Evolutionary conservation across 2,329 filamentous ascomycete species (phyloP).

Genomic region (Dactylellina sp.): DNA sequence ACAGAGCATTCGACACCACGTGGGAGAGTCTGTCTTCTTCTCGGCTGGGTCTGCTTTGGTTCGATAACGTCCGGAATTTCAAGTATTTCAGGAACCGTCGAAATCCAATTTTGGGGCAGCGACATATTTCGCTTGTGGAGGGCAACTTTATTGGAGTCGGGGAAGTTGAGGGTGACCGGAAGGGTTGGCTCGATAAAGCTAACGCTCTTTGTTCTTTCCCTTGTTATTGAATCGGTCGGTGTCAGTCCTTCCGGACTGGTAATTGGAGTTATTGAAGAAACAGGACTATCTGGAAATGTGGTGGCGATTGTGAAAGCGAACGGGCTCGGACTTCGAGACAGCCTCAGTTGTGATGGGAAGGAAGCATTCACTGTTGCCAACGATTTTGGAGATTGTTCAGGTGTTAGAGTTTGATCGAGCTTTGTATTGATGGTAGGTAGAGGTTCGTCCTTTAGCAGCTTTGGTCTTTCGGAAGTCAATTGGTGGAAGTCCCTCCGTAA

Average conservation of each 20-base stretch:
- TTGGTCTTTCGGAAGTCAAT: conserved; percentile 26
- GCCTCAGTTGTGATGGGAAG: conserved; percentile 29
- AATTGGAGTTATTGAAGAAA: conserved; percentile 45
- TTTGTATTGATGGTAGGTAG: conserved; percentile 47
- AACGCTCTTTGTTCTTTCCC: conserved; percentile 16
- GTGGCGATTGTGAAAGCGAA: conserved; percentile 44
- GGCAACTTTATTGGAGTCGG: conserved; percentile 3
- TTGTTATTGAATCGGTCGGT: conserved; percentile 29
- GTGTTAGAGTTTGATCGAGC: conserved; percentile 54
- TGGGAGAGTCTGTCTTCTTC: conserved; percentile 26
- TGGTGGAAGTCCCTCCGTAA: conserved; percentile 38
- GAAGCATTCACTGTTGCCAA: conserved; percentile 25
- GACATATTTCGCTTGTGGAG: conserved; percentile 47
- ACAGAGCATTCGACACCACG: conserved; percentile 26
- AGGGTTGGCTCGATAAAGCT: conserved; percentile 3
- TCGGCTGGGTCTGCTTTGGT: conserved; percentile 2
- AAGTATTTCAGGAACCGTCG: conserved; percentile 5
- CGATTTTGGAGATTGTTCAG: conserved; percentile 52
- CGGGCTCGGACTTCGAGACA: conserved; percentile 49
- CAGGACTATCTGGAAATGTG: conserved; percentile 50
- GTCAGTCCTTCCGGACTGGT: conserved; percentile 52
- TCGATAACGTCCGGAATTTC: conserved; percentile 1
- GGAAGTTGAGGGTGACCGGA: conserved; percentile 5
- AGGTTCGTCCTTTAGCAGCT: conserved; percentile 47
- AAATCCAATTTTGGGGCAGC: conserved; percentile 30